phyloP scores from a whole-genome alignment of 2,329 filamentous ascomycete genomes.

The Arthrobotrys musiformis region DNA sequence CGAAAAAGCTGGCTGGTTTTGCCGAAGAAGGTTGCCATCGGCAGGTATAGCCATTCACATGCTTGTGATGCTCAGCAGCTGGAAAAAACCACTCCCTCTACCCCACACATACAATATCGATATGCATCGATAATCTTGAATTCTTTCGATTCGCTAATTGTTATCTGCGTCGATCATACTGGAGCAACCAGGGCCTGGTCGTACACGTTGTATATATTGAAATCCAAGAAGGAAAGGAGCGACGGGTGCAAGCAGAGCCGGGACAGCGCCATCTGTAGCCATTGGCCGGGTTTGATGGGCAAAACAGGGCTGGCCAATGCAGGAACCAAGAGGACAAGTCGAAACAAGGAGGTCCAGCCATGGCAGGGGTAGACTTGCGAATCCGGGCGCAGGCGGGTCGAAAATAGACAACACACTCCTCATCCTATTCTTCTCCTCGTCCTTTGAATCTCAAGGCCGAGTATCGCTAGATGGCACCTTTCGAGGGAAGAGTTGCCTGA shows the following conservation, averaged over 20 bases:
- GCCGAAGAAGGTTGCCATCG: slow-evolving; percentile 3
- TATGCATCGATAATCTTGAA: slow-evolving; percentile 23
- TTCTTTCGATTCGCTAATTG: not conserved
- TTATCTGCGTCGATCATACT: slow-evolving; percentile 18
- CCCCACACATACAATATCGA: not conserved
- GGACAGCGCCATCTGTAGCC: slow-evolving; percentile 38
- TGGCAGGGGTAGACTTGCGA: slow-evolving; percentile 36
- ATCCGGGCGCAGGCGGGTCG: slow-evolving; percentile 20
- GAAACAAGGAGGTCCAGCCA: slow-evolving; percentile 39
- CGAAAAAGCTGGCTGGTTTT: slow-evolving; percentile 5
- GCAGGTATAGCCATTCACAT: not conserved
- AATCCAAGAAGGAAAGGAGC: slow-evolving; percentile 12
- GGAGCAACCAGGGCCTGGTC: not conserved
- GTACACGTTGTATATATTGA: slow-evolving; percentile 18
- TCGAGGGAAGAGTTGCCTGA: slow-evolving; percentile 21
- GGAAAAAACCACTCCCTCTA: not conserved
- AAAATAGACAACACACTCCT: slow-evolving; percentile 36
- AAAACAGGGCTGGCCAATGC: slow-evolving; percentile 45
- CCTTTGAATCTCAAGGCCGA: slow-evolving; percentile 19
- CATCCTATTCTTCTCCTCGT: slow-evolving; percentile 1
- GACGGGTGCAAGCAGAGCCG: slow-evolving; percentile 34
- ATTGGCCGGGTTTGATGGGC: slow-evolving; percentile 35
- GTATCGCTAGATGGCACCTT: slow-evolving; percentile 33
- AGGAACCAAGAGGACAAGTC: slow-evolving; percentile 35
- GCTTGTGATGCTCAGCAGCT: slow-evolving; percentile 1